phyloP scores from a whole-genome alignment of 306 rosid species.

The Prunus mira region DNA sequence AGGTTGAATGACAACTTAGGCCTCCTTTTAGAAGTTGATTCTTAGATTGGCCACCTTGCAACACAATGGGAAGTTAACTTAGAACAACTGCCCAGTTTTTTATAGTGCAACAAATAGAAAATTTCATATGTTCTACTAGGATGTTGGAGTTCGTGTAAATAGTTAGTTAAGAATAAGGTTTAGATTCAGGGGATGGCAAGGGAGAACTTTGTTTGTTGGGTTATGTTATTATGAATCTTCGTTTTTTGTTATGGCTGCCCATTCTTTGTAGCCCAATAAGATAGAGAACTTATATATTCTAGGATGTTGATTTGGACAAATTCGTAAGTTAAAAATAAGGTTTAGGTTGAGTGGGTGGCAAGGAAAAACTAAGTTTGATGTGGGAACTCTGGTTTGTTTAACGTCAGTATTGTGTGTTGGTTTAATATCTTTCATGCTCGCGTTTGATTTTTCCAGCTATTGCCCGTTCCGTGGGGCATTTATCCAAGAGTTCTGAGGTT shows the following conservation, averaged over 20 bases:
- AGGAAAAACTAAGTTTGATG: neutral
- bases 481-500: slow-evolving; percentile 96
- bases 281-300: no score
- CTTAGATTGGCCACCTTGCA: neutral
- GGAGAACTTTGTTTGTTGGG: neutral
- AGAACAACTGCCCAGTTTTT: neutral
- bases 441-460: slow-evolving; percentile 35
- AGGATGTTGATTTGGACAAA: neutral
- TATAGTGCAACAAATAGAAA: neutral
- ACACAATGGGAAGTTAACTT: neutral
- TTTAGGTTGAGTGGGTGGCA: neutral
- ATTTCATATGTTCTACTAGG: neutral
- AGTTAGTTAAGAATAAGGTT: neutral
- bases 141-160: neutral
- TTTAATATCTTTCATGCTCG: neutral
- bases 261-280: neutral
- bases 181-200: neutral
- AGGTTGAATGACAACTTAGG: neutral
- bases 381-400: neutral
- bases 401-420: neutral
- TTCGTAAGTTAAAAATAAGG: neutral
- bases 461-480: slow-evolving; percentile 92
- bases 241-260: neutral
- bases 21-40: neutral
- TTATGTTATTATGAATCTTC: neutral